These are phyloP conservation scores for Venturiaceae sp. DNA, from an alignment of 2,329 filamentous ascomycete genomes.

Conservation along the genomic window DNA sequence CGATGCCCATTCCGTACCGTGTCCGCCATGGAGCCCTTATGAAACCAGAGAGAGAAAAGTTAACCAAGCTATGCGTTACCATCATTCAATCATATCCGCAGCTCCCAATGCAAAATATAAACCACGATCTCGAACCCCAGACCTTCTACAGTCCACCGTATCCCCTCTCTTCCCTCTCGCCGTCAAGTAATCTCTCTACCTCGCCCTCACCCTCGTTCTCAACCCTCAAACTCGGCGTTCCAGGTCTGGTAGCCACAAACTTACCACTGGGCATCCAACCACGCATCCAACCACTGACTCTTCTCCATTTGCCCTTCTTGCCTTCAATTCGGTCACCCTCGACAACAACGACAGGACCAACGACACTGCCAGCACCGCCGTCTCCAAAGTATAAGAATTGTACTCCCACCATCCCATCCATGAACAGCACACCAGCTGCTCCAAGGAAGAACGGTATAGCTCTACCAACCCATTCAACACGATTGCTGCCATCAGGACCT, in stretches of 20 bases:
- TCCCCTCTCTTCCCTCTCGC: not conserved
- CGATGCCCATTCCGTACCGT: no score
- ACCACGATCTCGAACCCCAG: not conserved
- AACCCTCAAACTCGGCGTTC: not conserved
- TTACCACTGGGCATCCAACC: conserved; percentile 46
- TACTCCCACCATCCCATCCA: conserved; percentile 53
- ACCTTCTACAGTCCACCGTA: not conserved
- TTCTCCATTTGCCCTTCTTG: conserved; percentile 36
- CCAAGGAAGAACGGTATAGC: conserved; percentile 57
- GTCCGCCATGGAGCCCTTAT: no score
- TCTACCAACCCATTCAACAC: conserved; percentile 46
- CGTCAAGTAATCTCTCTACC: not conserved
- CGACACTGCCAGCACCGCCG: conserved; percentile 12
- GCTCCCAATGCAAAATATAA: not conserved
- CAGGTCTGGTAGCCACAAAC: not conserved
- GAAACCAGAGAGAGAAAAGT: not conserved
- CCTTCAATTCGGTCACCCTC: conserved; percentile 17
- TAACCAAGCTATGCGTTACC: not conserved
- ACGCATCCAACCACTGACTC: conserved; percentile 55
- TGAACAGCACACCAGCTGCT: conserved; percentile 51
- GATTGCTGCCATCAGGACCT: conserved; percentile 42
- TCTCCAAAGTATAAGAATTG: conserved; percentile 54
- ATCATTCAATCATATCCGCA: not conserved
- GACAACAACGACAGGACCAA: conserved; percentile 7
- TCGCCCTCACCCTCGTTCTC: not conserved